Evolutionary conservation across 768 basidiomycete genomes (phyloP).

Genomic region (Leccinum disarticulatum): DNA sequence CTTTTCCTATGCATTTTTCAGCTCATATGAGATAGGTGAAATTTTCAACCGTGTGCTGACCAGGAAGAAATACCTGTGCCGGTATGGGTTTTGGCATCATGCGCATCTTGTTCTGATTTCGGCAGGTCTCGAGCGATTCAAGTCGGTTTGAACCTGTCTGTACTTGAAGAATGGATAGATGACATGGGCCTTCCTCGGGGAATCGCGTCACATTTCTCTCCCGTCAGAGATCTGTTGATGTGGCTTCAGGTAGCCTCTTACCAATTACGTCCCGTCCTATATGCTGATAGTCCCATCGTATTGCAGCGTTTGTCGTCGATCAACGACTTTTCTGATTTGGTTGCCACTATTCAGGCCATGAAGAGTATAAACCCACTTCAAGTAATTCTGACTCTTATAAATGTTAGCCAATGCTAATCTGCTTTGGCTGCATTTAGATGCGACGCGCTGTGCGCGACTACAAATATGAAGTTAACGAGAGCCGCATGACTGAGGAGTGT

Average conservation of each 20-base stretch:
- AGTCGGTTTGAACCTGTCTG: slow-evolving; percentile 82
- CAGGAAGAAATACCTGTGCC: slow-evolving; percentile 94
- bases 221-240: slow-evolving; percentile 77
- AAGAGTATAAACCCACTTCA: slow-evolving; percentile 89
- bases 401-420: background rate
- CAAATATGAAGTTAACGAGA: slow-evolving; percentile 91
- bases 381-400: slow-evolving; percentile 37
- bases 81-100: slow-evolving; percentile 42
- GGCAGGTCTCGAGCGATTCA: slow-evolving; percentile 78
- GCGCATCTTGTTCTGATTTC: slow-evolving; percentile 9
- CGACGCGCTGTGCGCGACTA: slow-evolving; percentile 91
- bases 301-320: slow-evolving; percentile 82
- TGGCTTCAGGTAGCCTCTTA: slow-evolving; percentile 71
- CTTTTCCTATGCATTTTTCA: background rate
- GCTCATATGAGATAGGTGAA: slow-evolving; percentile 53
- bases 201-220: slow-evolving; percentile 76
- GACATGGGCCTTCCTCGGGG: slow-evolving; percentile 77
- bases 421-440: slow-evolving; percentile 52
- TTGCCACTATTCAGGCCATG: slow-evolving; percentile 88
- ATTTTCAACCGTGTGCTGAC: slow-evolving; percentile 82
- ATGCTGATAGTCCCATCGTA: background rate
- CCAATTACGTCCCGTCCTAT: background rate
- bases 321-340: slow-evolving; percentile 80
- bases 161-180: slow-evolving; percentile 90
- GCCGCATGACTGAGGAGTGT: slow-evolving; percentile 93